Conservation (phyloP, 352 stramenopile genomes). For the Pythium aphanidermatum region DNA sequence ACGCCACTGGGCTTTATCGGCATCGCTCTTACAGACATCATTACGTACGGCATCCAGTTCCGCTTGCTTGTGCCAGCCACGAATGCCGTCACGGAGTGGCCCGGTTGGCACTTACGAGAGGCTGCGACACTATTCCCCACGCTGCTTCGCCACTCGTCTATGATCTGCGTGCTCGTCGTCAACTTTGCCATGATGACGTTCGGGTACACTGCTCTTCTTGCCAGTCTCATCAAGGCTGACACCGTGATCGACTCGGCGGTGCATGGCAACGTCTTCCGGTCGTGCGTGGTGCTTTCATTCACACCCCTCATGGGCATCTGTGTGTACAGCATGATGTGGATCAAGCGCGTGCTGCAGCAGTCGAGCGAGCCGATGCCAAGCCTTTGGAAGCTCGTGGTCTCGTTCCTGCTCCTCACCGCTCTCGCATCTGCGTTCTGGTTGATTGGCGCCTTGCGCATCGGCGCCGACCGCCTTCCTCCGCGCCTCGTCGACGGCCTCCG, state of each 20-base stretch:
- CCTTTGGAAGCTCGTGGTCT: background rate
- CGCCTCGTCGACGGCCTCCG: background rate
- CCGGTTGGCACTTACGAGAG: conserved; percentile 23
- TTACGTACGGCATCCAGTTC: conserved; percentile 30
- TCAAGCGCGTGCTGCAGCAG: conserved; percentile 24
- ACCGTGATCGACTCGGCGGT: conserved; percentile 33
- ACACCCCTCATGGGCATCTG: conserved; percentile 42
- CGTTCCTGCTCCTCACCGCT: background rate
- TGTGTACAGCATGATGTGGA: conserved; percentile 23
- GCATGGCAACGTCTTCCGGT: conserved; percentile 41
- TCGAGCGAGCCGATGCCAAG: conserved; percentile 12
- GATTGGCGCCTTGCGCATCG: conserved; percentile 26
- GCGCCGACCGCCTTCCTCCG: conserved; percentile 13
- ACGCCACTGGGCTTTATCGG: conserved; percentile 30
- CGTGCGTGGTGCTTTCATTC: conserved; percentile 38
- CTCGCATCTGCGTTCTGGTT: conserved; percentile 6
- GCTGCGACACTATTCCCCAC: conserved; percentile 13
- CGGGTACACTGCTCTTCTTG: conserved; percentile 42
- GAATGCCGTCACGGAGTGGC: conserved; percentile 21
- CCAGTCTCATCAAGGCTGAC: conserved; percentile 49
- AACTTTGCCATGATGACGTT: conserved; percentile 43
- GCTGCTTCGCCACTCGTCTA: conserved; percentile 21
- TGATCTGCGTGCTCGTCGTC: conserved; percentile 38
- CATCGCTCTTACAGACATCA: conserved; percentile 26
- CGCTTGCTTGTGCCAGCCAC: conserved; percentile 31